Conservation (phyloP, 1,139 yeast species). For the Pichia sp. region DNA sequence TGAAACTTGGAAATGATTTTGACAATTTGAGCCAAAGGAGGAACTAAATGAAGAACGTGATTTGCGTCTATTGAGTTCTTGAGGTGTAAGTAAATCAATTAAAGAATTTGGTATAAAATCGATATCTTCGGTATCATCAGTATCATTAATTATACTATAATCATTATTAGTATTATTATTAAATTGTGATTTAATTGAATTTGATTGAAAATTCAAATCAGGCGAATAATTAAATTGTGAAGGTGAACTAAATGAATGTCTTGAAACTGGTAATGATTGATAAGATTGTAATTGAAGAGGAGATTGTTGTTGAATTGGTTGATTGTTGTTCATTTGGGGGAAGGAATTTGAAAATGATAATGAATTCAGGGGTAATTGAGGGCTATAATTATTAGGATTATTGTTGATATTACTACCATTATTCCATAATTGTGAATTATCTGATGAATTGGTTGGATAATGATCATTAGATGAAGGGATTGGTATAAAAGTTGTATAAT, state of each 20-base stretch:
- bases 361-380: too few relatives aligned
- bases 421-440: too few relatives aligned
- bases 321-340: background rate
- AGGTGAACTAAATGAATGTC: background rate
- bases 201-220: background rate
- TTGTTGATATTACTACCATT: too few relatives aligned
- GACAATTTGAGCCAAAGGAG: background rate
- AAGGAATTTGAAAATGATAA: slow-evolving; percentile 2
- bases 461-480: too few relatives aligned
- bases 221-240: slow-evolving; percentile 4
- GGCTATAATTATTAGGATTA: too few relatives aligned
- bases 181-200: background rate
- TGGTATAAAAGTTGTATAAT: too few relatives aligned
- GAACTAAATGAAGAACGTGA: slow-evolving; percentile 35
- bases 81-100: slow-evolving; percentile 70
- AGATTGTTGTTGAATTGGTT: background rate
- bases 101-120: slow-evolving; percentile 75
- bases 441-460: too few relatives aligned
- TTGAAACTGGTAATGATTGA: background rate
- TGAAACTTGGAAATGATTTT: too few relatives aligned
- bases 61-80: slow-evolving; percentile 59
- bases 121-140: slow-evolving; percentile 32
- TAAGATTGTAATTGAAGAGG: background rate
- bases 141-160: slow-evolving; percentile 9
- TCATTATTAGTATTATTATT: background rate